Evolutionary conservation across 345 rosid genomes (phyloP).

Genomic region (Salix suchowensis): DNA sequence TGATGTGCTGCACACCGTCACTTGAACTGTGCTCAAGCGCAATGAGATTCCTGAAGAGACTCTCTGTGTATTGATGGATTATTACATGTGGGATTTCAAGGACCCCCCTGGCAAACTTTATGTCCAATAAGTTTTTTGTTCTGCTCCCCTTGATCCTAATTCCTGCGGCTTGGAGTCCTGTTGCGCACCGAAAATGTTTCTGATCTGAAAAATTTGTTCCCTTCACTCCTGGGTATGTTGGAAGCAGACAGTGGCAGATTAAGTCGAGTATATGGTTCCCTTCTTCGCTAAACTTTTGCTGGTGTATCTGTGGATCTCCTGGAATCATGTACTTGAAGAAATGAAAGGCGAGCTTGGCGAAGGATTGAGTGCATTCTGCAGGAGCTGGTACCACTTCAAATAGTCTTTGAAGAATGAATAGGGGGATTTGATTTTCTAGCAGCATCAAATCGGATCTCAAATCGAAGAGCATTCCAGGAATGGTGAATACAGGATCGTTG

Average conservation of each 20-base stretch:
- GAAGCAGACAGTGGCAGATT: slow-evolving; percentile 47
- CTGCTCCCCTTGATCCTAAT: slow-evolving; percentile 28
- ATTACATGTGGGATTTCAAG: slow-evolving; percentile 37
- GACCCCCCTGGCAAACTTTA: slow-evolving; percentile 35
- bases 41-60: slow-evolving; percentile 44
- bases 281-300: slow-evolving; percentile 41
- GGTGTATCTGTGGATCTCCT: slow-evolving; percentile 28
- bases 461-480: slow-evolving; percentile 37
- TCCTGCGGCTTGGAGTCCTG: slow-evolving; percentile 27
- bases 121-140: slow-evolving; percentile 33
- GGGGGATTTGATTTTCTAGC: slow-evolving; percentile 57
- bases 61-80: slow-evolving; percentile 35
- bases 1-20: slow-evolving; percentile 25
- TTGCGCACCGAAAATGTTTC: slow-evolving; percentile 9
- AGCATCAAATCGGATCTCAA: slow-evolving; percentile 40
- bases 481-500: slow-evolving; percentile 40
- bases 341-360: slow-evolving; percentile 41
- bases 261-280: slow-evolving; percentile 51
- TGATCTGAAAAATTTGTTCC: neutral
- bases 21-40: slow-evolving; percentile 33
- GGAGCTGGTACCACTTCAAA: slow-evolving; percentile 39
- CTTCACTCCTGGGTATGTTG: slow-evolving; percentile 20
- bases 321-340: slow-evolving; percentile 49
- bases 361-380: slow-evolving; percentile 23
- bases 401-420: slow-evolving; percentile 42